These are phyloP conservation scores for Saturnispora halmiae DNA, from an alignment of 805 yeast genomes.

Conservation along the genomic window DNA sequence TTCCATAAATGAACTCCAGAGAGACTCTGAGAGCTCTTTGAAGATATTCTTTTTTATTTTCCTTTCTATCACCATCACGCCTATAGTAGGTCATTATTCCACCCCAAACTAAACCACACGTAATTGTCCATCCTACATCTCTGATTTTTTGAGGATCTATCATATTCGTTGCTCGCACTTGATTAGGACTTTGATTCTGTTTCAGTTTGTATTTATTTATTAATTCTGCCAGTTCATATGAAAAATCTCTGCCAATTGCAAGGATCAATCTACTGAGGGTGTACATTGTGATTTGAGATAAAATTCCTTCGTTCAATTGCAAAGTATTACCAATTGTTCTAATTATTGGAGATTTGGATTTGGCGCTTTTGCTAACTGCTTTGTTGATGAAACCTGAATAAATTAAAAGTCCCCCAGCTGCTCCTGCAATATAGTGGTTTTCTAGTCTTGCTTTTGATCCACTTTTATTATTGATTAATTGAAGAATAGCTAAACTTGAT, in stretches of 20 bases:
- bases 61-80: conserved; percentile 38
- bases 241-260: conserved; percentile 48
- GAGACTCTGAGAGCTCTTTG: conserved; percentile 59
- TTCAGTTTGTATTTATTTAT: not conserved
- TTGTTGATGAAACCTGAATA: conserved; percentile 24
- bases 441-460: not conserved
- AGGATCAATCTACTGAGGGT: conserved; percentile 60
- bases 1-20: conserved; percentile 66
- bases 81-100: conserved; percentile 63
- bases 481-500: conserved; percentile 11
- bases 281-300: conserved; percentile 69
- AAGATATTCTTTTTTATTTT: conserved; percentile 29
- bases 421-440: conserved; percentile 23
- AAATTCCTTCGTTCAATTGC: conserved; percentile 30
- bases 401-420: conserved; percentile 24
- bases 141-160: conserved; percentile 19
- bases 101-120: conserved; percentile 65
- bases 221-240: conserved; percentile 18
- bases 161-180: not conserved
- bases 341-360: not conserved
- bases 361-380: not conserved
- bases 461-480: conserved; percentile 1
- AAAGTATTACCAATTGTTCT: conserved; percentile 7
- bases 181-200: not conserved
- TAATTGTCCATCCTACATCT: conserved; percentile 42